A percentile compares a stretch with the other conserved stretches of the same genome.
These are phyloP conservation scores for Solioccasus polychromus DNA, from an alignment of 768 basidiomycete genomes.

Conservation along the genomic window DNA sequence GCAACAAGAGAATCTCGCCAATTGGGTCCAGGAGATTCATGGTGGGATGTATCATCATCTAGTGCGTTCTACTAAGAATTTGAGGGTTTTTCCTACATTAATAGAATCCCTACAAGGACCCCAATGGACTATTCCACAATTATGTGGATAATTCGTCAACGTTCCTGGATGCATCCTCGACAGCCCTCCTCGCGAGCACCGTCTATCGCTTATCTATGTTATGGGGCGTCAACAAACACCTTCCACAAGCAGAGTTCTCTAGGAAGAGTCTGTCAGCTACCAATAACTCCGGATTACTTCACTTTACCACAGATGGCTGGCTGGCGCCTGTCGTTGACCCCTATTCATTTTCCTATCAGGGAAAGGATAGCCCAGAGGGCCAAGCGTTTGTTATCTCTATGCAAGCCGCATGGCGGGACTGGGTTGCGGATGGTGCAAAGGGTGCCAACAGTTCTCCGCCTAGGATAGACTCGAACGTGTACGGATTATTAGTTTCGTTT, in stretches of 20 bases:
- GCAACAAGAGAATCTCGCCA: slow-evolving; percentile 55
- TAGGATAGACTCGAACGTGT: neutral
- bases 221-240: slow-evolving; percentile 42
- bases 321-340: slow-evolving; percentile 77
- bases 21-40: slow-evolving; percentile 74
- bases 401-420: slow-evolving; percentile 74
- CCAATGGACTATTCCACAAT: slow-evolving; percentile 52
- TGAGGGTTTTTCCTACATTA: too few species aligned
- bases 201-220: slow-evolving; percentile 72
- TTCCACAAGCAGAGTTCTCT: slow-evolving; percentile 57
- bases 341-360: slow-evolving; percentile 44
- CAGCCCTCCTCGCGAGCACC: slow-evolving; percentile 71
- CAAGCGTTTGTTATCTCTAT: slow-evolving; percentile 78
- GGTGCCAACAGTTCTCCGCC: slow-evolving; percentile 41
- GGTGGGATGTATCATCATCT: slow-evolving; percentile 61
- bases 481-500: neutral
- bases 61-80: slow-evolving; percentile 37
- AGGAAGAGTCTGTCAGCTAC: slow-evolving; percentile 38
- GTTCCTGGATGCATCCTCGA: slow-evolving; percentile 73
- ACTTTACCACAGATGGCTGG: slow-evolving; percentile 63
- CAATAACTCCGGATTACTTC: slow-evolving; percentile 30
- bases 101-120: neutral
- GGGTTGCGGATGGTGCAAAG: slow-evolving; percentile 54
- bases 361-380: slow-evolving; percentile 64
- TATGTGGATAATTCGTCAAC: slow-evolving; percentile 58